phyloP scores from a whole-genome alignment of 495 filamentous ascomycete species.

The Hypomontagnella monticulosa region DNA sequence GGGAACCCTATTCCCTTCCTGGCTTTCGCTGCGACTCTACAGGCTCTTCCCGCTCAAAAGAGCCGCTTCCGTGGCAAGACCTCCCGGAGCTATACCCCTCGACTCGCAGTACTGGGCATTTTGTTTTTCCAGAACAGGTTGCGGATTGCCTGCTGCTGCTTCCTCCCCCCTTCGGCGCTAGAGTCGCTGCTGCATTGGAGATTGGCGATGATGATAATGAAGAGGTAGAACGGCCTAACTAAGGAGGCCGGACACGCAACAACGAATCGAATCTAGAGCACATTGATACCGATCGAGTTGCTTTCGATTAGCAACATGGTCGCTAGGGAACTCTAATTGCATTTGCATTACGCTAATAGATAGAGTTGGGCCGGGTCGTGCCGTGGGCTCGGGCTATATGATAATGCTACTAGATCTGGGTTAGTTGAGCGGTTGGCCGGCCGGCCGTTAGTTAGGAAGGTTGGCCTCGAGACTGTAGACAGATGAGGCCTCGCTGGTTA shows the following conservation, averaged over 20 bases:
- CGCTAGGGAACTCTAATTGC: conserved; percentile 8
- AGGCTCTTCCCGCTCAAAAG: conserved; percentile 3
- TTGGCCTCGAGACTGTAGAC: conserved; percentile 14
- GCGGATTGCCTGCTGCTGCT: conserved; percentile 10
- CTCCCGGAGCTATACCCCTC: conserved; percentile 19
- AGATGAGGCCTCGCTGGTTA: neutral
- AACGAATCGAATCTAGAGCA: conserved; percentile 1
- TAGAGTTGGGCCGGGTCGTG: conserved; percentile 30
- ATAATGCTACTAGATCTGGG: conserved; percentile 6
- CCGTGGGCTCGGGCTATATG: neutral
- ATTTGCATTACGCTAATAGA: conserved; percentile 26
- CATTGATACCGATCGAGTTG: neutral
- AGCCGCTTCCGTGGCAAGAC: conserved; percentile 5
- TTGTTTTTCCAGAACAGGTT: conserved; percentile 15
- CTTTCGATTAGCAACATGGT: neutral
- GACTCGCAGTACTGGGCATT: conserved; percentile 11
- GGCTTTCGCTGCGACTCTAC: conserved; percentile 10
- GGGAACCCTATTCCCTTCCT: conserved; percentile 7
- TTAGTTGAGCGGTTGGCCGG: neutral
- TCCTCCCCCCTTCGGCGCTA: neutral
- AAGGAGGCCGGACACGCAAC: neutral
- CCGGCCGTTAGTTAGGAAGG: conserved; percentile 2
- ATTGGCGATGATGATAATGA: conserved; percentile 2
- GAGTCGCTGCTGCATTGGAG: neutral
- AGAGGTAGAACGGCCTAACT: neutral